Base-by-base conservation (phyloP, 1,284 basidiomycete genomes). In the Spongiforma sp. region DNA sequence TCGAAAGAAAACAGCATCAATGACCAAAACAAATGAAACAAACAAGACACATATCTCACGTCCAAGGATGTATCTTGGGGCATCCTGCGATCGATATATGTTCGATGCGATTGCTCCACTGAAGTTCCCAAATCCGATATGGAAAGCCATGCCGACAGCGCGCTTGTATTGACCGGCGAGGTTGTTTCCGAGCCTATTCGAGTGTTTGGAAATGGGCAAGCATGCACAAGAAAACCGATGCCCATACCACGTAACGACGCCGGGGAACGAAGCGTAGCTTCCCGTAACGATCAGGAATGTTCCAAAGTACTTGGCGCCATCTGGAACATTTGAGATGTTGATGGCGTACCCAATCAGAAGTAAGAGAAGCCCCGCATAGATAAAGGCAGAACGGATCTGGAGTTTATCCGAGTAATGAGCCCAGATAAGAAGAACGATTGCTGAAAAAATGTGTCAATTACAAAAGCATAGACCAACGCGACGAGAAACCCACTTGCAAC, bases 241-340 rank as follows among this genome's bases (percentile, higher is more conserved):
- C 68, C 5, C 61, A n/a, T n/a, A 89, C 90, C 91, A 93, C 24
- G 88, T 82, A 14, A 91, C 81, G 7, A 89, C 77, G 21, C 87
- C 88, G 4, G 89, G 89, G 72, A 89, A 84, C 0, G 83, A 80
- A 4, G 84, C 83, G 66, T 91, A 91, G 50, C 81, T 80, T 21
- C 89, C 89, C 0, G 80, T 79, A 15, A 89, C 88, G 58, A 83
- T 82, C 61, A 88, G 82, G 79, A 86, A 91, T 0, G 84, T 88
- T 1, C 88, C 89, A 68, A 90, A 89, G 71, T 90, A 91, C 74
- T 90, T 90, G 30, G 79, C 84, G 0, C 79, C 79, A 17, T 73
- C 65, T 9, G 78, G 53, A 5, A 71, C 79, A 34, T 79, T 61
- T 1, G 81, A 73, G 33, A 90, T 86, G 69, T 91, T 89, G 77